Base-by-base conservation (phyloP, 2,329 filamentous ascomycete genomes). In the Fusarium musae region DNA sequence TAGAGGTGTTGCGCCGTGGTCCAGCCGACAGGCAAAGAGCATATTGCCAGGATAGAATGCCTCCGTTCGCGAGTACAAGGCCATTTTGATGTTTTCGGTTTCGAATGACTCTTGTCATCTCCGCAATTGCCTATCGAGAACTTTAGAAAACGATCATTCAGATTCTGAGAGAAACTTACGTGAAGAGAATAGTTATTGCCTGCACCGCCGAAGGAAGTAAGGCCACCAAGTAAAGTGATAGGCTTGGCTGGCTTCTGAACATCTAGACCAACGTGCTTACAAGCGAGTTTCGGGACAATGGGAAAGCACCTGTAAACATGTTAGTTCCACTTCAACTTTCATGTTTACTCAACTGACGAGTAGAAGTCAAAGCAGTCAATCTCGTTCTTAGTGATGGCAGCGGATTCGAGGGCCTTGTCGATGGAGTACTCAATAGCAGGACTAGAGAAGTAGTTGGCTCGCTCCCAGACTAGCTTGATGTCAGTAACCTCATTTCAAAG, bases 111-210 rank as follows among this genome's bases (percentile, higher is more conserved):
- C 89, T 86, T 1, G 84, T 82, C 84, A 91, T 89, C 76, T 87
- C 87, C 15, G 85, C 87, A 34, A 90, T 84, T 10, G 79, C 78
- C 78, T 80, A 8, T 16, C 2, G 5, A 6, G 1, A 10, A 0
- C 17, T 5, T 59, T 30, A 50, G 17, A 19, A 5, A 0, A n/a
- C 4, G 0, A 17, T 83, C 87, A 83, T 12, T 7, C 1, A 36
- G 9, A 10, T 0, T 0, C 13, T 0, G 0, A 23, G 3, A 6
- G 2, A 40, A 80, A 80, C 82, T 77, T 79, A 87, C 90, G 81
- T 93, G 91, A 86, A 92, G 89, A 0, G 89, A 91, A 67, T 93
- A 93, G 61, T 93, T 93, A 70, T 93, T 93, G 0, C 91, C 91
- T 10, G 91, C 91, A 1, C 91, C 91, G 1, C 91, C 91, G 66